phyloP scores from a whole-genome alignment of 2,329 filamentous ascomycete species.

The Colletotrichum trifolii region DNA sequence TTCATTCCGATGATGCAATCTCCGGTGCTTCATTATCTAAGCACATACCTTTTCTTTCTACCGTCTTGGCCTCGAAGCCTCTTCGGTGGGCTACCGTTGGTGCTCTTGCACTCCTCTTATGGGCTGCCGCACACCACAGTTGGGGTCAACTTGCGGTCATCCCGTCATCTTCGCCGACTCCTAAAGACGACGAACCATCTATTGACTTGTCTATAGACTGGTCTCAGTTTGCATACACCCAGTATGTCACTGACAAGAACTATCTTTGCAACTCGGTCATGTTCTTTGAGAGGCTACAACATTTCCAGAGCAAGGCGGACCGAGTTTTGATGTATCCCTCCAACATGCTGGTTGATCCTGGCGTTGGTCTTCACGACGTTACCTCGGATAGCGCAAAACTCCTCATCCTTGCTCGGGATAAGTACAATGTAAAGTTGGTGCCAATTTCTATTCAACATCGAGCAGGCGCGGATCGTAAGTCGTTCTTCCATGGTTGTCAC shows the following conservation, averaged over 20 bases:
- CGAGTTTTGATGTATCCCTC: neutral
- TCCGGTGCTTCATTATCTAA: too few species aligned
- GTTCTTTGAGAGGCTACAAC: neutral
- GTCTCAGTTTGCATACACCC: slow-evolving; percentile 55
- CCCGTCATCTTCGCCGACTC: too few species aligned
- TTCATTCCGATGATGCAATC: too few species aligned
- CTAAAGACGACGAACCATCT: too few species aligned
- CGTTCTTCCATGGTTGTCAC: too few species aligned
- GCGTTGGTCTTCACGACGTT: slow-evolving; percentile 44
- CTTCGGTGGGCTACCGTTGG: too few species aligned
- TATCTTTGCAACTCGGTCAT: slow-evolving; percentile 59
- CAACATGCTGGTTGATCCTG: slow-evolving; percentile 49
- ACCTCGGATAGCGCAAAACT: slow-evolving; percentile 46
- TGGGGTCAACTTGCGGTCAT: too few species aligned
- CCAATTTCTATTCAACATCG: slow-evolving; percentile 54
- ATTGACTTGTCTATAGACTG: too few species aligned
- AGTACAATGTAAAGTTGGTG: slow-evolving; percentile 56
- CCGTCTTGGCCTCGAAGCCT: too few species aligned
- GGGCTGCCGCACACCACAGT: too few species aligned
- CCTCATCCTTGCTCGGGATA: slow-evolving; percentile 54
- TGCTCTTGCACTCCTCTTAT: too few species aligned
- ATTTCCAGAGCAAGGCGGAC: neutral
- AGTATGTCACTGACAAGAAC: slow-evolving; percentile 58
- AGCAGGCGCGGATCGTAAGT: slow-evolving; percentile 49
- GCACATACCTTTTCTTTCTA: too few species aligned